Evolutionary conservation across 768 basidiomycete genomes (phyloP).

Genomic region (Podaxis sp.): DNA sequence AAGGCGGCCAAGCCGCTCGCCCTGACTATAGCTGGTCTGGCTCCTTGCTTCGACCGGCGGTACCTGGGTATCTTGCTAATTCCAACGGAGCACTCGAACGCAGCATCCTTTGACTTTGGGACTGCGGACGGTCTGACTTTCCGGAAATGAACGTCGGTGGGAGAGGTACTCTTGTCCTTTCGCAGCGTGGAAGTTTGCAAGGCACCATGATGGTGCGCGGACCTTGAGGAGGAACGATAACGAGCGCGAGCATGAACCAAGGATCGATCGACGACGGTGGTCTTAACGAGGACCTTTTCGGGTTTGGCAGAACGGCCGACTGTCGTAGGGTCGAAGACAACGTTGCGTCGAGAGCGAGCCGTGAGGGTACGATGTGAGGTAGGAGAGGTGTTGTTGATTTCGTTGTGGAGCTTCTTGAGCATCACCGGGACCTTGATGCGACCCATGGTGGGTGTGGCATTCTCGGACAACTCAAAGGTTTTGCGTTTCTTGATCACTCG

Average conservation of each 20-base stretch:
- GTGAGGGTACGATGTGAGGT: slow-evolving; percentile 18
- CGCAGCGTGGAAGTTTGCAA: slow-evolving; percentile 2
- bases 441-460: slow-evolving; percentile 22
- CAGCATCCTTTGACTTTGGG: background rate
- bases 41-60: background rate
- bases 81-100: background rate
- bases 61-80: slow-evolving; percentile 2
- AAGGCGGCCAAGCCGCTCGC: background rate
- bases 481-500: slow-evolving; percentile 25
- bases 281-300: background rate
- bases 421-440: slow-evolving; percentile 17
- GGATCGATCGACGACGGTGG: slow-evolving; percentile 10
- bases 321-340: background rate
- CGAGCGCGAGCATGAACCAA: slow-evolving; percentile 6
- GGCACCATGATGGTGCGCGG: background rate
- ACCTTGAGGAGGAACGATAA: slow-evolving; percentile 3
- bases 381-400: slow-evolving; percentile 15
- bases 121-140: background rate
- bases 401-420: slow-evolving; percentile 4
- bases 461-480: slow-evolving; percentile 13
- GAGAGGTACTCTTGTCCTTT: background rate
- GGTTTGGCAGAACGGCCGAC: background rate
- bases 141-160: background rate
- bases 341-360: slow-evolving; percentile 12
- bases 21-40: background rate